These are phyloP conservation scores for Breynia disticha DNA, from an alignment of 441 rosid genomes.

Conservation along the genomic window DNA sequence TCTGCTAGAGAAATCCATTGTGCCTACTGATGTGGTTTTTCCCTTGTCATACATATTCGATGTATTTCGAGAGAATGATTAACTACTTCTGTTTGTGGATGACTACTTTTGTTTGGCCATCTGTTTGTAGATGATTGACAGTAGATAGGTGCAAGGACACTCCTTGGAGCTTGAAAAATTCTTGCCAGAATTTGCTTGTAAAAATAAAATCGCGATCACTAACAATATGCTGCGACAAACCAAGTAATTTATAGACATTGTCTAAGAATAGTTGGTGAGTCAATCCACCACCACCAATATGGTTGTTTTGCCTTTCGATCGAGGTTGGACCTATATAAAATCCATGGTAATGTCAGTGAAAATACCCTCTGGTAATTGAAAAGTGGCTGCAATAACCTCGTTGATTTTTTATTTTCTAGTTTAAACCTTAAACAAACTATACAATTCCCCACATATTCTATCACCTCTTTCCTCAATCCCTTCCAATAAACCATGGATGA, in stretches of 20 bases:
- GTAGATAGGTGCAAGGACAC: neutral
- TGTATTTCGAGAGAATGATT: neutral
- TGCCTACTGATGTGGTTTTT: neutral
- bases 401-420: no score
- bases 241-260: neutral
- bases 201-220: neutral
- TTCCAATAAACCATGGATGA: no score
- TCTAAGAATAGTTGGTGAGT: constrained; percentile 2
- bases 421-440: no score
- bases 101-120: neutral
- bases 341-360: neutral
- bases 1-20: neutral
- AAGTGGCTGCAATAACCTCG: no score
- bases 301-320: neutral
- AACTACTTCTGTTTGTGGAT: no score
- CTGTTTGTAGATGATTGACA: neutral
- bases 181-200: neutral
- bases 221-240: neutral
- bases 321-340: neutral
- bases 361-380: no score
- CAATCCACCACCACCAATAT: constrained; percentile 2
- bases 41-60: neutral
- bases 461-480: no score
- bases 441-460: no score
- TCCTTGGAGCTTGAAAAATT: constrained; percentile 2